Conservation (phyloP, 495 filamentous ascomycete genomes). For the Talaromyces stipitatus region DNA sequence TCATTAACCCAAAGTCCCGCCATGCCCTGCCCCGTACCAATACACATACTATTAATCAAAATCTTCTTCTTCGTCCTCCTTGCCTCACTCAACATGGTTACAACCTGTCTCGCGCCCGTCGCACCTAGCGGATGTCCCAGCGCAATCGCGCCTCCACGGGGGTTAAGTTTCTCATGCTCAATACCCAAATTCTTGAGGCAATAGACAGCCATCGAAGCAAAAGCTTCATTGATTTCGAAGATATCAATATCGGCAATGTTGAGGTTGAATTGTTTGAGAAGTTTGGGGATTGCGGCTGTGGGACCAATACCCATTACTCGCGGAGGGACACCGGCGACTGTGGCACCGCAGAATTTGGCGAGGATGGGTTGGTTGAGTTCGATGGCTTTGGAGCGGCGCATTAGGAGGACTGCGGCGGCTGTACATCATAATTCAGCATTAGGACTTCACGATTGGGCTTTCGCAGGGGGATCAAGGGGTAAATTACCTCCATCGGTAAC, state of each 20-base stretch:
- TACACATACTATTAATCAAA: conserved; percentile 80
- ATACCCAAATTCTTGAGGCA: conserved; percentile 70
- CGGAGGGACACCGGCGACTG: conserved; percentile 81
- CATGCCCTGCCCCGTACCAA: conserved; percentile 80
- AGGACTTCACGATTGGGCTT: too few species aligned
- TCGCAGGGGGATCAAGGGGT: too few species aligned
- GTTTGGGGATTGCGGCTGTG: conserved; percentile 88
- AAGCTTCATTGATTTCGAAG: conserved; percentile 94
- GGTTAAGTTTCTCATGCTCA: conserved; percentile 82
- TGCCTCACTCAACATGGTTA: conserved; percentile 76
- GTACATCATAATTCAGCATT: neutral
- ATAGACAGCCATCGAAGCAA: conserved; percentile 96
- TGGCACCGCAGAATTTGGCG: conserved; percentile 89
- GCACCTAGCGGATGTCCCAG: conserved; percentile 77
- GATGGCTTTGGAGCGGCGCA: conserved; percentile 86
- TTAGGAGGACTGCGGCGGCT: conserved; percentile 83
- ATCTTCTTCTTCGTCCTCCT: conserved; percentile 75
- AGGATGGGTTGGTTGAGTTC: conserved; percentile 86
- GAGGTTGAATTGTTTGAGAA: conserved; percentile 72
- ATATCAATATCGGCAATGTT: conserved; percentile 79
- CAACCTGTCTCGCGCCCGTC: conserved; percentile 74
- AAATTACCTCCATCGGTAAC: conserved; percentile 77
- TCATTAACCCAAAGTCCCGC: conserved; percentile 80
- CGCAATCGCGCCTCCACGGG: conserved; percentile 72
- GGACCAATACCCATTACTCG: conserved; percentile 98